A percentile compares a stretch with the other conserved stretches of the same genome.
Conservation (phyloP, 1,284 basidiomycete genomes). For the Sanghuangporus baumii region DNA sequence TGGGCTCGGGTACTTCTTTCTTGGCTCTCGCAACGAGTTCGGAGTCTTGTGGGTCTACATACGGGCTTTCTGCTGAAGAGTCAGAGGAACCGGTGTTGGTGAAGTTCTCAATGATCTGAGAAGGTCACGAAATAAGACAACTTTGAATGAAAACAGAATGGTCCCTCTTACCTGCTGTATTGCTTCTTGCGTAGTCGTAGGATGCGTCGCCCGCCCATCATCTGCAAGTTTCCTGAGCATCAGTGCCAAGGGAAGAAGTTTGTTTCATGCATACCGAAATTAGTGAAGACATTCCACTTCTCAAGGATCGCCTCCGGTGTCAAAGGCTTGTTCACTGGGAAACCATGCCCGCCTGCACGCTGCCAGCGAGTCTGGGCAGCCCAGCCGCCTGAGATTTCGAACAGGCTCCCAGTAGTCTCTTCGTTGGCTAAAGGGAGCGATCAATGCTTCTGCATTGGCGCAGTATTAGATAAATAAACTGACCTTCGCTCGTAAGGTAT, state of each 20-base stretch:
- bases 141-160: neutral
- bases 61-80: constrained; percentile 43
- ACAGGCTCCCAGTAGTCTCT: constrained; percentile 72
- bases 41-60: constrained; percentile 81
- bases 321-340: constrained; percentile 71
- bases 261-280: constrained; percentile 57
- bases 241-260: neutral
- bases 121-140: neutral
- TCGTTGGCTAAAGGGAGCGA: constrained; percentile 48
- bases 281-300: constrained; percentile 79
- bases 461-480: constrained; percentile 5
- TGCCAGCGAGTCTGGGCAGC: constrained; percentile 93
- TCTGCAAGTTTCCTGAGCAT: constrained; percentile 32
- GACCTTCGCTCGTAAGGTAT: constrained; percentile 79
- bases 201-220: constrained; percentile 77
- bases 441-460: neutral
- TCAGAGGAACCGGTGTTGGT: constrained; percentile 46
- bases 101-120: constrained; percentile 75
- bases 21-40: constrained; percentile 83
- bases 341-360: constrained; percentile 82
- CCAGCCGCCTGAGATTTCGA: constrained; percentile 93
- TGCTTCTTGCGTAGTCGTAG: constrained; percentile 65
- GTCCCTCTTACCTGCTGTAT: constrained; percentile 51
- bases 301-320: constrained; percentile 74
- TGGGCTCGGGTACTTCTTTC: constrained; percentile 47